These are phyloP conservation scores for Phtheirospermum japonicum DNA, from an alignment of 257 asterid genomes.

Conservation along the genomic window DNA sequence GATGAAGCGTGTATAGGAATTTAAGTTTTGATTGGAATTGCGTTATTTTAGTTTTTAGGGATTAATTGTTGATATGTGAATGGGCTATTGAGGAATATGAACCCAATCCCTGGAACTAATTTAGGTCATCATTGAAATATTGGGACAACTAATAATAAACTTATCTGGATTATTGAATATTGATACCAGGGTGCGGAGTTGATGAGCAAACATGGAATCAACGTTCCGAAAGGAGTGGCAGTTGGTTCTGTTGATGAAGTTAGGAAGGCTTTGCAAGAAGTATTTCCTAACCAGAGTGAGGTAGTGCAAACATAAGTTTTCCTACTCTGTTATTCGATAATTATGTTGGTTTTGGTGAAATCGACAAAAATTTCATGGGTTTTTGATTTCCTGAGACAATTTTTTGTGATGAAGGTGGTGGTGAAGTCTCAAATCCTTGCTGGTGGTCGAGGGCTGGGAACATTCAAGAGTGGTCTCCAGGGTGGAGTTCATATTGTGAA, in stretches of 20 bases:
- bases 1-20: background rate
- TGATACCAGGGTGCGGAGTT: conserved; percentile 74
- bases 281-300: conserved; percentile 68
- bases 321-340: background rate
- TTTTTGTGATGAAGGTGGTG: conserved; percentile 54
- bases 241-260: conserved; percentile 61
- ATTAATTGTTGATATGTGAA: conserved; percentile 18
- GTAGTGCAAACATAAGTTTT: conserved; percentile 31
- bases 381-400: background rate
- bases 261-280: conserved; percentile 55
- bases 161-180: conserved; percentile 7
- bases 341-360: conserved; percentile 13
- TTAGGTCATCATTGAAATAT: conserved; percentile 11
- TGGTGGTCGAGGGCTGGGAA: conserved; percentile 90
- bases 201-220: conserved; percentile 88
- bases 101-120: background rate
- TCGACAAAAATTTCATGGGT: background rate
- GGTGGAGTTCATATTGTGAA: conserved; percentile 95
- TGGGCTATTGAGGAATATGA: conserved; percentile 1
- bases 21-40: background rate
- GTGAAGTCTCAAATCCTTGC: conserved; percentile 96
- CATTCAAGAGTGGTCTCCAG: conserved; percentile 85
- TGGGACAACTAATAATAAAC: background rate
- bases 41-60: too few relatives aligned
- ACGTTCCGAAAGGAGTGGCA: conserved; percentile 87